A percentile compares a stretch with the other conserved stretches of the same genome.
These are phyloP conservation scores for Ciborinia camelliae DNA, from an alignment of 2,329 filamentous ascomycete species.

Conservation along the genomic window DNA sequence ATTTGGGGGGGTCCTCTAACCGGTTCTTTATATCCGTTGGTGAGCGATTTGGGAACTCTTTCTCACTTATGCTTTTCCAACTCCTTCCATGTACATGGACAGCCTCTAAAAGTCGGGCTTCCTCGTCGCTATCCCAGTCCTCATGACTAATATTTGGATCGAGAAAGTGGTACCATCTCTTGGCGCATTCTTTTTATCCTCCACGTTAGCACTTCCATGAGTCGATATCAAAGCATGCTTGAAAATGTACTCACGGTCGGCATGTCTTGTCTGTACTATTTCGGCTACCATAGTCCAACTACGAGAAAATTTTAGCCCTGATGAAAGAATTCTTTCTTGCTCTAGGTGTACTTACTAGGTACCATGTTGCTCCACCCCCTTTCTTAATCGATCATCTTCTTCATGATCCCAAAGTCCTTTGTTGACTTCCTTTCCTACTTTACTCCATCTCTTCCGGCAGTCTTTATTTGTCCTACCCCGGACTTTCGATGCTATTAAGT, in stretches of 20 bases:
- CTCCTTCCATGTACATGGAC: conserved; percentile 12
- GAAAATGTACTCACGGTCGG: conserved; percentile 7
- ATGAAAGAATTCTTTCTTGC: neutral
- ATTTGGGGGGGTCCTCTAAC: neutral
- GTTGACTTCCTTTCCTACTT: conserved; percentile 15
- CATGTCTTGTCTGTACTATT: conserved; percentile 12
- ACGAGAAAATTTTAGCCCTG: neutral
- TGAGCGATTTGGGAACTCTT: conserved; percentile 13
- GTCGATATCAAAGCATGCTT: neutral
- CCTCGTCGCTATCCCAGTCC: conserved; percentile 10
- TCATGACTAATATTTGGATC: conserved; percentile 14
- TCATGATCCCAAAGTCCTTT: conserved; percentile 16
- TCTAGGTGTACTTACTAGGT: conserved; percentile 6
- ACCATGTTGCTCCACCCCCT: conserved; percentile 8
- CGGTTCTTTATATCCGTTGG: conserved; percentile 15
- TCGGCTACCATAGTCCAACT: conserved; percentile 13
- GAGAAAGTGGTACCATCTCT: conserved; percentile 16
- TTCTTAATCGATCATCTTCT: conserved; percentile 7
- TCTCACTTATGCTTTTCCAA: conserved; percentile 17
- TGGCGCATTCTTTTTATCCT: conserved; percentile 12
- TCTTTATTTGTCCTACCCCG: conserved; percentile 14
- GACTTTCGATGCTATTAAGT: conserved; percentile 15
- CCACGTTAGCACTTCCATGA: neutral
- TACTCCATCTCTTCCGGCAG: conserved; percentile 15
- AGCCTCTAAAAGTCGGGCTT: conserved; percentile 15